phyloP scores from a whole-genome alignment of 2,329 filamentous ascomycete species.

The Domatiomyces globalis region DNA sequence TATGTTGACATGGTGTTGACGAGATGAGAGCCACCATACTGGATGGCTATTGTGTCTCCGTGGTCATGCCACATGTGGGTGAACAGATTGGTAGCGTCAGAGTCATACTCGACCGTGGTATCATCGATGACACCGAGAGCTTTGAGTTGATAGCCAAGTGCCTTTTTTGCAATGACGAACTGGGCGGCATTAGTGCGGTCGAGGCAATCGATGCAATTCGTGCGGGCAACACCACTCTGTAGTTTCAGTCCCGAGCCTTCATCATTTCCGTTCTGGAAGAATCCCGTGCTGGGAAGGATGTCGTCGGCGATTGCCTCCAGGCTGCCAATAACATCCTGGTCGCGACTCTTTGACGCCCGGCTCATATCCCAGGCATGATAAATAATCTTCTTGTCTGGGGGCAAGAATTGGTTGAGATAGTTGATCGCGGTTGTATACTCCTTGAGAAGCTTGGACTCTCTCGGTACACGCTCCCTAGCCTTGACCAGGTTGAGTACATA shows the following conservation, averaged over 20 bases:
- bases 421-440: constrained; percentile 78
- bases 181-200: constrained; percentile 96
- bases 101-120: constrained; percentile 76
- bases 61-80: constrained; percentile 98
- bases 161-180: constrained; percentile 91
- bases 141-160: constrained; percentile 80
- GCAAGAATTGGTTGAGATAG: constrained; percentile 90
- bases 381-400: constrained; percentile 67
- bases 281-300: constrained; percentile 71
- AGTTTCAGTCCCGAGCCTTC: constrained; percentile 50
- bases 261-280: constrained; percentile 84
- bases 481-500: constrained; percentile 91
- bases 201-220: constrained; percentile 95
- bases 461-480: constrained; percentile 67
- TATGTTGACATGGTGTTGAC: constrained; percentile 99
- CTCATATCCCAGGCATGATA: constrained; percentile 99
- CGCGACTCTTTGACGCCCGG: constrained; percentile 76
- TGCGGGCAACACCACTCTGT: constrained; percentile 85
- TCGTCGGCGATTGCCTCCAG: constrained; percentile 81
- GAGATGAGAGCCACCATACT: constrained; percentile 92
- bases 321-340: constrained; percentile 86
- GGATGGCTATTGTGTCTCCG: constrained; percentile 91
- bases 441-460: constrained; percentile 78
- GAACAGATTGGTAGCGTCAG: constrained; percentile 88
- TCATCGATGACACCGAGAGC: constrained; percentile 75